A percentile compares a stretch with the other conserved stretches of the same genome.
Evolutionary conservation across 768 basidiomycete genomes (phyloP).

Genomic region (Asterophora lycoperdoides): DNA sequence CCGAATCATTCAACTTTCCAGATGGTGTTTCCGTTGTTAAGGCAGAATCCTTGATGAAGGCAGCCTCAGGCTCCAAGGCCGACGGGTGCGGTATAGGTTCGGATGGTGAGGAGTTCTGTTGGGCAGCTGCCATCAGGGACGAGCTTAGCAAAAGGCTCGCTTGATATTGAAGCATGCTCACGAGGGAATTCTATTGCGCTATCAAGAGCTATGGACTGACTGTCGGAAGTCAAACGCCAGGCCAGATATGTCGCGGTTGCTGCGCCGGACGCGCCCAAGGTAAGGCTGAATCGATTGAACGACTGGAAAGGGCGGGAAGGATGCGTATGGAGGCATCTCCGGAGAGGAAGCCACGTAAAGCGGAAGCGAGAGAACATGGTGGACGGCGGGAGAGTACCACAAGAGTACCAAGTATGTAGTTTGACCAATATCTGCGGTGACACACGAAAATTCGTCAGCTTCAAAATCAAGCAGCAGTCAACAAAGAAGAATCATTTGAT

Average conservation of each 20-base stretch:
- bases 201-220: constrained; percentile 46
- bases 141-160: not conserved
- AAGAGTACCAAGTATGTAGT: not conserved
- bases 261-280: constrained; percentile 40
- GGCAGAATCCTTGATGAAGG: constrained; percentile 6
- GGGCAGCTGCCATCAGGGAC: constrained; percentile 6
- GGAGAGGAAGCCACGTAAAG: constrained; percentile 48
- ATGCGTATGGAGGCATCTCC: constrained; percentile 49
- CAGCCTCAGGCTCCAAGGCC: constrained; percentile 3
- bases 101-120: constrained; percentile 18
- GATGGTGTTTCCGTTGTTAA: constrained; percentile 5
- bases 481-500: not conserved
- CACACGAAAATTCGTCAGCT: constrained; percentile 9
- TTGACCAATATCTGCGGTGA: no score
- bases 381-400: not conserved
- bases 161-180: constrained; percentile 14
- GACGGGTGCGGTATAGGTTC: constrained; percentile 10
- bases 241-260: constrained; percentile 43
- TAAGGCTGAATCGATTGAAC: constrained; percentile 27
- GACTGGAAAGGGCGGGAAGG: constrained; percentile 19
- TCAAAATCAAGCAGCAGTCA: constrained; percentile 5
- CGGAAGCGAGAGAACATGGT: constrained; percentile 54
- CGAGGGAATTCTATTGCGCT: constrained; percentile 26
- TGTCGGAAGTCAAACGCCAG: constrained; percentile 42
- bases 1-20: not conserved